These are phyloP conservation scores for Pyronema domesticum DNA, from an alignment of 495 filamentous ascomycete genomes.

Conservation along the genomic window DNA sequence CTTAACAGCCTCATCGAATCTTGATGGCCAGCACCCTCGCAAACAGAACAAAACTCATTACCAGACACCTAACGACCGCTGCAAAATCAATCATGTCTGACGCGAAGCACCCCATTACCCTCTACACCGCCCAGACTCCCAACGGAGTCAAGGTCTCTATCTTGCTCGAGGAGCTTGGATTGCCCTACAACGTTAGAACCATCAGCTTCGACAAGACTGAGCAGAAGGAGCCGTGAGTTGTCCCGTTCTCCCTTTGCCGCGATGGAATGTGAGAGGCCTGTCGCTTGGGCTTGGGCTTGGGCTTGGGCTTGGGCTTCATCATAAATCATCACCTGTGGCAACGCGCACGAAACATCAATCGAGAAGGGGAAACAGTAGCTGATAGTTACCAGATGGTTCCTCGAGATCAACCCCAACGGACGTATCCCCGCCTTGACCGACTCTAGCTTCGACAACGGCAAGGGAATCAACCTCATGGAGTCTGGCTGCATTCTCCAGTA, in stretches of 20 bases:
- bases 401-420: slow-evolving; percentile 85
- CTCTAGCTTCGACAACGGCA: slow-evolving; percentile 46
- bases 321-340: no score
- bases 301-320: no score
- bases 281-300: no score
- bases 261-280: slow-evolving; percentile 1
- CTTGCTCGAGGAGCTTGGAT: slow-evolving; percentile 66
- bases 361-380: not conserved
- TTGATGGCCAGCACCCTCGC: slow-evolving; percentile 1
- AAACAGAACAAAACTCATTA: slow-evolving; percentile 5
- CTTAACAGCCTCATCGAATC: no score
- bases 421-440: slow-evolving; percentile 88
- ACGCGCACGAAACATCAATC: no score
- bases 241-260: slow-evolving; percentile 24
- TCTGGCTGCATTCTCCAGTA: slow-evolving; percentile 77
- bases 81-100: slow-evolving; percentile 6
- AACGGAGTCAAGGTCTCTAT: slow-evolving; percentile 76
- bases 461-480: slow-evolving; percentile 63
- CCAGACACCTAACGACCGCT: slow-evolving; percentile 5
- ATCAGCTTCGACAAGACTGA: slow-evolving; percentile 53
- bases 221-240: slow-evolving; percentile 55
- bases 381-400: slow-evolving; percentile 41
- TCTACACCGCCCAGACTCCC: slow-evolving; percentile 41
- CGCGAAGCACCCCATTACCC: slow-evolving; percentile 8
- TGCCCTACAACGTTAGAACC: slow-evolving; percentile 43